Evolutionary conservation across 192 early-diverging fungal genomes (phyloP).

Genomic region (Cladochytrium replicatum): DNA sequence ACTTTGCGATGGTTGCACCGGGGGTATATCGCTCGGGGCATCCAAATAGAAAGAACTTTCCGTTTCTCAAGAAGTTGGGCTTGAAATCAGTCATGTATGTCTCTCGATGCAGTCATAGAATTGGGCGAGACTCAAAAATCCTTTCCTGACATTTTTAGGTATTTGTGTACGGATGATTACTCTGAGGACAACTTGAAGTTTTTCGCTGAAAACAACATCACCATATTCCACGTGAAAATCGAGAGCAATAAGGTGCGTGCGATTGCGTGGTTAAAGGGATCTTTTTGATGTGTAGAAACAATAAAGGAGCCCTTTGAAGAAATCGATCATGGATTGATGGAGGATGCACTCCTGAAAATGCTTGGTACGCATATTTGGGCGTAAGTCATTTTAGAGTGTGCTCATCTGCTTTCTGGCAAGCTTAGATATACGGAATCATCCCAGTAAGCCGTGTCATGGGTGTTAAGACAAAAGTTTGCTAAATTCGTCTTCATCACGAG

Average conservation of each 20-base stretch:
- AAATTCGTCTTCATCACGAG: background rate
- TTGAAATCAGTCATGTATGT: constrained; percentile 79
- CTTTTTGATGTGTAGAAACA: background rate
- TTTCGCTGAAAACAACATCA: constrained; percentile 64
- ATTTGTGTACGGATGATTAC: constrained; percentile 88
- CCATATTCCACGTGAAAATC: constrained; percentile 78
- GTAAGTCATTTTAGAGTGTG: background rate
- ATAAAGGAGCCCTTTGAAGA: constrained; percentile 37
- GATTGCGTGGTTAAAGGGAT: background rate
- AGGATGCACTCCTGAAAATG: constrained; percentile 27
- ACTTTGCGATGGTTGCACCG: constrained; percentile 92
- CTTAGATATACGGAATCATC: constrained; percentile 34
- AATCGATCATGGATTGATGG: constrained; percentile 38
- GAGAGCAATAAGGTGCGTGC: constrained; percentile 79
- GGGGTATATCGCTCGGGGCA: constrained; percentile 91
- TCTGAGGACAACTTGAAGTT: constrained; percentile 81
- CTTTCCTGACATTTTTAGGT: constrained; percentile 32
- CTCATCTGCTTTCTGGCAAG: background rate
- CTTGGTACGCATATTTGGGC: constrained; percentile 20
- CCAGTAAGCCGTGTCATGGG: constrained; percentile 23
- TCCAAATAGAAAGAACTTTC: constrained; percentile 85
- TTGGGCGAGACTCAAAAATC: background rate
- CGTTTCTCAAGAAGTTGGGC: constrained; percentile 77
- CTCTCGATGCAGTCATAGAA: background rate
- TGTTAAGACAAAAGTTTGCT: background rate